phyloP scores from a whole-genome alignment of 108 stramenopile genomes.

The Conticribra guillardii region DNA sequence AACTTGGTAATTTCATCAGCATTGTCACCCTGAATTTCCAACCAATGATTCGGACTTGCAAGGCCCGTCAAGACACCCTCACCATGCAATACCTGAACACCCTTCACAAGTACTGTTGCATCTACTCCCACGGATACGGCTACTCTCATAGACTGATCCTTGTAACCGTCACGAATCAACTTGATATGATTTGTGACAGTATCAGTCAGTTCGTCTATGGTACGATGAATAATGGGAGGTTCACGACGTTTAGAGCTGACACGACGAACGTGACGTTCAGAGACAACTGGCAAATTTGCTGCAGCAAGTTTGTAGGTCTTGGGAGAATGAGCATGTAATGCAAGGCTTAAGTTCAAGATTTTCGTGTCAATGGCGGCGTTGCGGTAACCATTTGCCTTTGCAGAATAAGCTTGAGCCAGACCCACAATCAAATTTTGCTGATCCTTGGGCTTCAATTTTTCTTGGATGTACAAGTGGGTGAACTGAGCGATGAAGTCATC shows the following conservation, averaged over 20 bases:
- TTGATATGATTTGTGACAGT: not conserved
- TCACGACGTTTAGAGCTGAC: too few relatives aligned
- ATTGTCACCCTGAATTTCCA: not conserved
- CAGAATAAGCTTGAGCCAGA: slow-evolving; percentile 1
- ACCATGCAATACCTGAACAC: not conserved
- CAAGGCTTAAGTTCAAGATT: slow-evolving; percentile 6
- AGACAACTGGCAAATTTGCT: too few relatives aligned
- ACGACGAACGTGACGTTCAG: too few relatives aligned
- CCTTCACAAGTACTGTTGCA: slow-evolving; percentile 4
- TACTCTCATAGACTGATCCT: not conserved
- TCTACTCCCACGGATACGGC: slow-evolving; percentile 16
- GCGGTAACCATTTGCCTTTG: slow-evolving; percentile 1
- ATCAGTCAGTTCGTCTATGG: not conserved
- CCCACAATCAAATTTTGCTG: slow-evolving; percentile 13
- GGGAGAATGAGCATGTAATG: not conserved
- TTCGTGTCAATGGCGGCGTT: not conserved
- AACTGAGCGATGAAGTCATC: too few relatives aligned
- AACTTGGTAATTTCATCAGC: not conserved
- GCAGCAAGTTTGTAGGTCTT: not conserved
- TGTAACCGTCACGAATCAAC: not conserved
- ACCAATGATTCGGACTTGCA: slow-evolving; percentile 17
- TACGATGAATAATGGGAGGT: too few relatives aligned
- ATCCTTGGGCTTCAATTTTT: too few relatives aligned
- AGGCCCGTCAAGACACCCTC: slow-evolving; percentile 10
- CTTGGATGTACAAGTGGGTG: too few relatives aligned